Conservation (phyloP, 495 filamentous ascomycete genomes). For the Podospora comata region DNA sequence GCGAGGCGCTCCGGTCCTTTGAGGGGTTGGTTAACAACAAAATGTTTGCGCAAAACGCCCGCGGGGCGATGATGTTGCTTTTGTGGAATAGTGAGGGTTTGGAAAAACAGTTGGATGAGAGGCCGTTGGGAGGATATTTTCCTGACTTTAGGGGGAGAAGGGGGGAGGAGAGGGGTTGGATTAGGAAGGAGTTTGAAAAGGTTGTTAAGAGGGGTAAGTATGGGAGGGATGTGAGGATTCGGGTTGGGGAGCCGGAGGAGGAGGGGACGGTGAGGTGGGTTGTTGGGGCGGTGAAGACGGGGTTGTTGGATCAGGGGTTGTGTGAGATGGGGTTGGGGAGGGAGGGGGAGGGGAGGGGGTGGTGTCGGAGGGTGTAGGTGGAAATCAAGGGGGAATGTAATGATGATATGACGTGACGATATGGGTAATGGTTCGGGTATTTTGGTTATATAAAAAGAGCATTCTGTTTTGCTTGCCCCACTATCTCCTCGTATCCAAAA, state of each 20-base stretch:
- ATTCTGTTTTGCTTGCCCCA: no score
- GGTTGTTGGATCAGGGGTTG: constrained; percentile 4
- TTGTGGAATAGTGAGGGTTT: neutral
- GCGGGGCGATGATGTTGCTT: neutral
- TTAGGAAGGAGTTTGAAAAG: neutral
- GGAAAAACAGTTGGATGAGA: neutral
- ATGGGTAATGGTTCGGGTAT: neutral
- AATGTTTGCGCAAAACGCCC: neutral
- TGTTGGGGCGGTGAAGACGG: neutral
- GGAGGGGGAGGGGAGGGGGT: neutral
- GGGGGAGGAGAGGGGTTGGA: neutral
- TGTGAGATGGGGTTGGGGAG: neutral
- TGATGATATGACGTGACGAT: neutral
- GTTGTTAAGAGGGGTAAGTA: neutral
- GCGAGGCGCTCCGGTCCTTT: neutral
- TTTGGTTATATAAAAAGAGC: no score
- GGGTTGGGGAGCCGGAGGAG: neutral
- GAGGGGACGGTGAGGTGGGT: neutral
- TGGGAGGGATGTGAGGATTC: neutral
- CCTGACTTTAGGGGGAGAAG: neutral
- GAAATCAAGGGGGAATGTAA: neutral
- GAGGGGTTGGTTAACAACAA: neutral
- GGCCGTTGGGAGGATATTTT: neutral
- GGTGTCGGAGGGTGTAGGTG: neutral
- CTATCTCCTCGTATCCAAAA: neutral